Base-by-base conservation (phyloP, 331 rosid species). In the Pyrus hybrid region DNA sequence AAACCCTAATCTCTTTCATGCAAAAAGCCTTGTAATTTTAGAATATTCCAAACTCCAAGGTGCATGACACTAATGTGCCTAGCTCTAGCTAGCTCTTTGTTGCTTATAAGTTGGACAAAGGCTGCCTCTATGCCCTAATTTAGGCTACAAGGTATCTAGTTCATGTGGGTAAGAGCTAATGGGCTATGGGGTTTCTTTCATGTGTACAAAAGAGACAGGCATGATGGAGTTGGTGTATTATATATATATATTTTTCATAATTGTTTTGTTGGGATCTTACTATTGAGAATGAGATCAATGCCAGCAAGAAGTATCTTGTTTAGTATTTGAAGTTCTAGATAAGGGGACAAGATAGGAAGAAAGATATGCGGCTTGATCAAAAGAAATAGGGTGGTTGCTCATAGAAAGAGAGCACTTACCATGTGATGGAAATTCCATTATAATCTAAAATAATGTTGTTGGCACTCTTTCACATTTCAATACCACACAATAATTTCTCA, bases 71-170 rank as follows among this genome's bases (percentile, higher is more conserved):
- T 41, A 5, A 22, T 62, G n/a, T 17, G 28, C 25, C 45, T 23
- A 41, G 22, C 14, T 30, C 28, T 20, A 60, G 58, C 68, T 35
- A 10, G 47, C 45, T 76, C 17, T 26, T 22, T 81, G 84, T 76
- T 71, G 70, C 81, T 71, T 81, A 62, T 47, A 29, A 58, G 71
- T 77, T 70, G 61, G 84, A 76, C 81, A 76, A 67, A 60, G 74
- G 64, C 68, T 66, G 18, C 35, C 70, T 58, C 51, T n/a, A 41
- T 68, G 67, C 80, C 69, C 35, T 58, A 72, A 10, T 45, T 58
- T 25, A 22, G 22, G 13, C 33, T 58, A 41, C 68, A 33, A 58
- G 35, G 21, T 41, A 57, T 14, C 76, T 75, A 11, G 26, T 75
- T 65, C 57, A 26, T 56, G 45, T 58, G 62, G 29, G 28, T 13